Conservation (phyloP, 345 rosid species). For the Hevea brasiliensis region DNA sequence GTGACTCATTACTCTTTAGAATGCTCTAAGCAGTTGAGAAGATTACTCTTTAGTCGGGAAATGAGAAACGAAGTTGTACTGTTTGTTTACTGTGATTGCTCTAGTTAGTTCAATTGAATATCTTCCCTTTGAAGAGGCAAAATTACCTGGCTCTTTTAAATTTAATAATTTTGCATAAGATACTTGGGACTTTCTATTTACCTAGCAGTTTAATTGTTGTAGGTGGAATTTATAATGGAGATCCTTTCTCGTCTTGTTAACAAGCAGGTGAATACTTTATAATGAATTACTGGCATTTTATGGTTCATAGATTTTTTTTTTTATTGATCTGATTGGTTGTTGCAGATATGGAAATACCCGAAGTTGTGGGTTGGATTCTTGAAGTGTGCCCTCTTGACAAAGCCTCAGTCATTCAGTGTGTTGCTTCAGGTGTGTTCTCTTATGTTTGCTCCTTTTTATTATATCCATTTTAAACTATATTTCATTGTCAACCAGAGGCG, state of each 20-base stretch:
- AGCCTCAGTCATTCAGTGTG: conserved; percentile 88
- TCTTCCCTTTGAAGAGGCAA: neutral
- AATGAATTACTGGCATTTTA: neutral
- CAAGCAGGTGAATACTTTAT: conserved; percentile 68
- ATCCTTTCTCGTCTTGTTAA: conserved; percentile 92
- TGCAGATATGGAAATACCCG: conserved; percentile 96
- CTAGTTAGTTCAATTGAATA: neutral
- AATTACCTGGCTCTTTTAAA: neutral
- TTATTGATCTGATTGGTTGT: conserved; percentile 20
- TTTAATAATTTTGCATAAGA: conserved; percentile 2
- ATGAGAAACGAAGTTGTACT: neutral
- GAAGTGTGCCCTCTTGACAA: conserved; percentile 79
- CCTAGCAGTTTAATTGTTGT: conserved; percentile 23
- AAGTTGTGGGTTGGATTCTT: conserved; percentile 98
- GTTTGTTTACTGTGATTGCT: neutral
- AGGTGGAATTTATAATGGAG: conserved; percentile 93
- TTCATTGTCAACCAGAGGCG: neutral
- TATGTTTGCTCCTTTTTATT: neutral
- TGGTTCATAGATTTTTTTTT: conserved; percentile 11
- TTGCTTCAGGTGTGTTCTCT: conserved; percentile 72
- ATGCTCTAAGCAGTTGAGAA: neutral
- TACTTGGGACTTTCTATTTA: conserved; percentile 14
- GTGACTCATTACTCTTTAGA: neutral
- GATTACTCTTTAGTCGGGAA: neutral
- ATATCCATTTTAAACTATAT: neutral